Evolutionary conservation across 2,329 filamentous ascomycete species (phyloP).

Genomic region (Coniochaeta pulveracea): DNA sequence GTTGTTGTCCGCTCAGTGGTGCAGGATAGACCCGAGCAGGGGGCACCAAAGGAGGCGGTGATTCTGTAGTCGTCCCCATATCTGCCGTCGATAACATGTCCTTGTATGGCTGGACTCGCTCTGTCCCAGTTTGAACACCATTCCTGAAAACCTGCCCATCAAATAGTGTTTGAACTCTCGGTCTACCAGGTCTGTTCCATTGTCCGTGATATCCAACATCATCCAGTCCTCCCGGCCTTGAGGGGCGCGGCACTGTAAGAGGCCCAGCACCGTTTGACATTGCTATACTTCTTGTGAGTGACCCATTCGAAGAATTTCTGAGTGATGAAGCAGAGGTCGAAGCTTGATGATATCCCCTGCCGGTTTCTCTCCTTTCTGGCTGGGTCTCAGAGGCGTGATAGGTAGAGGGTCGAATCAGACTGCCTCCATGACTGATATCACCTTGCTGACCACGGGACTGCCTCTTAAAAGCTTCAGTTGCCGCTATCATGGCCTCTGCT

Average conservation of each 20-base stretch:
- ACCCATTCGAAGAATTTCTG: no score
- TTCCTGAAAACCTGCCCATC: no score
- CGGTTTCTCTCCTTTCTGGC: no score
- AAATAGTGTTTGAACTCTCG: no score
- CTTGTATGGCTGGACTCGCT: no score
- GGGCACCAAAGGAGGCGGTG: constrained; percentile 6
- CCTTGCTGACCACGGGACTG: constrained; percentile 10
- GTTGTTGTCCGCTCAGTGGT: no score
- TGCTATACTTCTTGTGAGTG: neutral
- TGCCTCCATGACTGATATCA: no score
- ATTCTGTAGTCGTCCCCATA: constrained; percentile 5
- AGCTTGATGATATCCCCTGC: no score
- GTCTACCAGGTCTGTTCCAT: no score
- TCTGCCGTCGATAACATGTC: constrained; percentile 5
- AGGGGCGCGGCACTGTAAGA: neutral
- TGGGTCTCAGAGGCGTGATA: constrained; percentile 10
- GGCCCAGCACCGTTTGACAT: neutral
- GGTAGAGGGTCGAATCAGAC: constrained; percentile 4
- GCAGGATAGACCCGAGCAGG: neutral
- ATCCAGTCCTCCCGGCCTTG: neutral
- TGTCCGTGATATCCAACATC: no score
- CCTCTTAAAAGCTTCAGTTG: constrained; percentile 16
- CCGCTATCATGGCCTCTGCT: constrained; percentile 18
- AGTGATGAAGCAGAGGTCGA: no score
- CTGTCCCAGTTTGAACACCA: no score